Base-by-base conservation (phyloP, 805 yeast genomes). In the Torulaspora indica region DNA sequence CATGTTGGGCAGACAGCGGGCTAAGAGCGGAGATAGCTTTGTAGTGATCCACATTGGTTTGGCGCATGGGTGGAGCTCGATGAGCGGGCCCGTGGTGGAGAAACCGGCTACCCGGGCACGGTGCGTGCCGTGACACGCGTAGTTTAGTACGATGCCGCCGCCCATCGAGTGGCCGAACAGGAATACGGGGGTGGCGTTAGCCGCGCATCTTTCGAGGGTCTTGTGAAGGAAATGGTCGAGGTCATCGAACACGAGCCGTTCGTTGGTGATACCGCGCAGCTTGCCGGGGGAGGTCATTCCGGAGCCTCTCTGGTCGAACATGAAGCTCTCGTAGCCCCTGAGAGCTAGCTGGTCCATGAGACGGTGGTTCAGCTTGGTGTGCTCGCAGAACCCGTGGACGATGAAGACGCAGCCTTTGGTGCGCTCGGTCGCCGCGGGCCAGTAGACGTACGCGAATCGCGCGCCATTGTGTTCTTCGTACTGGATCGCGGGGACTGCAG, bases 101-200 rank as follows among this genome's bases (percentile, higher is more conserved):
- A 76, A 71, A 0, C 77, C 78, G 27, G 68, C 64, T 20, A 85
- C 47, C 14, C 70, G 53, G 22, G 73, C 70, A 35, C 64, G 70
- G 55, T 72, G 64, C 46, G 68, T 74, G 2, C 90, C 90, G 25
- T 59, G 57, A 29, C 77, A 70, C 3, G 77, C 79, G 58, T 85
- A 84, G 60, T 80, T 81, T 45, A 85, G 65, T 0, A 68, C 69
- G 40, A 85, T 78, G 0, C 83, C 90, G 15, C 91, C 91, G 40
- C 95, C 95, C 90, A 85, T 83, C 8, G 89, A 83, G 52, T 81
- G 87, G 1, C 91, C 89, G 56, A 75, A 68, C 36, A 85, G 56
- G 53, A 69, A 73, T 25, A 83, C 53, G 29, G 58, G 59, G 5
- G 60, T 61, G 1, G 52, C 43, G 13, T 47, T 46, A 8, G 46